These are phyloP conservation scores for Mychonastes homosphaera DNA, from an alignment of 139 green algal species.

Conservation along the genomic window DNA sequence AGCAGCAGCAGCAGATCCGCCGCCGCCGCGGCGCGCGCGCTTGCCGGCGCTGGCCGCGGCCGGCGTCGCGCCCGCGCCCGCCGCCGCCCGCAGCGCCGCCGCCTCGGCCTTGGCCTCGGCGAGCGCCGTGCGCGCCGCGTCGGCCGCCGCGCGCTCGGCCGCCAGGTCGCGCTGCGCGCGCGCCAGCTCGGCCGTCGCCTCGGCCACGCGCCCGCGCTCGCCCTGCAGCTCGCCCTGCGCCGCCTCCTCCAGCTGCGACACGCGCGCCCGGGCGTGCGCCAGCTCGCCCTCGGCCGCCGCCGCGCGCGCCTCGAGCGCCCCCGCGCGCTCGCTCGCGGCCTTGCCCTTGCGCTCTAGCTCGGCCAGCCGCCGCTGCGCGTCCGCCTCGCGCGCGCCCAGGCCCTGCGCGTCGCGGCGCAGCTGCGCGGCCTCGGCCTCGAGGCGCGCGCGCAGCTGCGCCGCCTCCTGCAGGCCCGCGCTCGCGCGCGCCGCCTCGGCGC, in stretches of 20 bases:
- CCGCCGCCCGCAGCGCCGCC: neutral
- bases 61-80: neutral
- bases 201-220: neutral
- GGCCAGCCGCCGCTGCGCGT: conserved; percentile 11
- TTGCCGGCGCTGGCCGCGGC: conserved; percentile 6
- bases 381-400: neutral
- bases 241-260: conserved; percentile 3
- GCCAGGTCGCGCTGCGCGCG: neutral
- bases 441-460: neutral
- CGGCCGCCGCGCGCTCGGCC: neutral
- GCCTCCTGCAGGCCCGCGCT: no score
- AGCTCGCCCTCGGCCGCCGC: neutral
- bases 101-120: neutral
- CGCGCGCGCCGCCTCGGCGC: no score
- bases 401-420: no score
- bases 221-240: neutral
- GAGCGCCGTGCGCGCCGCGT: conserved; percentile 11
- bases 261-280: neutral
- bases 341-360: neutral
- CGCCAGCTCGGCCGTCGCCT: neutral
- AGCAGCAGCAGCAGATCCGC: neutral
- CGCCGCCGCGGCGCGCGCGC: neutral
- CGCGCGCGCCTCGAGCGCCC: neutral
- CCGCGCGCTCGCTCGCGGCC: neutral
- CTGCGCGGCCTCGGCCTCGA: no score